phyloP scores from a whole-genome alignment of 306 rosid genomes.

The Gynostemma pentaphyllum region DNA sequence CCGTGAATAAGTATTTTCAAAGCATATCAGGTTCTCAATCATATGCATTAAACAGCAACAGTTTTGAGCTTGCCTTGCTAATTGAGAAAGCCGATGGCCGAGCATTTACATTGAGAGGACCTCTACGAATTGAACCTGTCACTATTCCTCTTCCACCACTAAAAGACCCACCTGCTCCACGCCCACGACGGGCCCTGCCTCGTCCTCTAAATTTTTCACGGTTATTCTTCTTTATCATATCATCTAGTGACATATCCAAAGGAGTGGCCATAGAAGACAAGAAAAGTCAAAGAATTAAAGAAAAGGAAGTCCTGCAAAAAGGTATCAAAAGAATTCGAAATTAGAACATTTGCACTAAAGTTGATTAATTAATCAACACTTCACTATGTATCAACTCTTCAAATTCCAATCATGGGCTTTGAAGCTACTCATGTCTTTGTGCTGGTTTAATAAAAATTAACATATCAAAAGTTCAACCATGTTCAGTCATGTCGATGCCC shows the following conservation, averaged over 20 bases:
- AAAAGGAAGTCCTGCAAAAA: slow-evolving; percentile 1
- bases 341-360: neutral
- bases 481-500: too few relatives aligned
- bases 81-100: slow-evolving; percentile 68
- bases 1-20: slow-evolving; percentile 9
- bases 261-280: slow-evolving; percentile 49
- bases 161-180: slow-evolving; percentile 45
- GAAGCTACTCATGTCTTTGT: too few relatives aligned
- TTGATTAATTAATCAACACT: neutral
- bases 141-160: slow-evolving; percentile 51
- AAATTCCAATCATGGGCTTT: too few relatives aligned
- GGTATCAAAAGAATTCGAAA: neutral
- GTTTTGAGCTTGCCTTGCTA: slow-evolving; percentile 96
- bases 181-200: slow-evolving; percentile 59
- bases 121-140: slow-evolving; percentile 53
- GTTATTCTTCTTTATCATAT: slow-evolving; percentile 65
- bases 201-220: slow-evolving; percentile 70
- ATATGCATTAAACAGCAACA: slow-evolving; percentile 66
- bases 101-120: slow-evolving; percentile 48
- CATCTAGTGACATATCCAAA: slow-evolving; percentile 89
- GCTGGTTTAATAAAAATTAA: too few relatives aligned
- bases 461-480: too few relatives aligned
- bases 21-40: slow-evolving; percentile 55
- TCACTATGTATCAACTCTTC: neutral
- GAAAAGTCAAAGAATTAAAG: neutral